phyloP scores from a whole-genome alignment of 1,139 yeast species.

The Saccharomyces hybrid region DNA sequence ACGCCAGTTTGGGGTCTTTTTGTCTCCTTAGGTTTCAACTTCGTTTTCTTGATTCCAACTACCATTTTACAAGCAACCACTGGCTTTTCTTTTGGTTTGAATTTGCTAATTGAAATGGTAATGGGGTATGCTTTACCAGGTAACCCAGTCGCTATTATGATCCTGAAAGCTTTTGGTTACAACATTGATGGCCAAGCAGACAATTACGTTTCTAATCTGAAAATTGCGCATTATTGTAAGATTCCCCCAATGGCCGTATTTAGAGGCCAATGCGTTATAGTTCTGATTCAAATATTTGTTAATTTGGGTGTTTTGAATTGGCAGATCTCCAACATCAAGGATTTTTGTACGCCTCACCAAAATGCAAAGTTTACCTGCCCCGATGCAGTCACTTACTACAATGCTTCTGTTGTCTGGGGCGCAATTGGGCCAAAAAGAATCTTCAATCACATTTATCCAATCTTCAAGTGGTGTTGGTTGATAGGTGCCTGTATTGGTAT shows the following conservation, averaged over 20 bases:
- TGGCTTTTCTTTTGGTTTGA: slow-evolving; percentile 47
- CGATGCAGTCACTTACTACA: slow-evolving; percentile 40
- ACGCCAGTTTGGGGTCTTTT: slow-evolving; percentile 49
- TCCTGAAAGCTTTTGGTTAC: slow-evolving; percentile 51
- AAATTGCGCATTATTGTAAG: slow-evolving; percentile 53
- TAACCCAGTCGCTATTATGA: slow-evolving; percentile 53
- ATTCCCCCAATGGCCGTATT: slow-evolving; percentile 57
- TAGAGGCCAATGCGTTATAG: slow-evolving; percentile 48
- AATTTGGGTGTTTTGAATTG: slow-evolving; percentile 49
- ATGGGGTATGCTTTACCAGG: slow-evolving; percentile 61
- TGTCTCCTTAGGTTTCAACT: slow-evolving; percentile 48
- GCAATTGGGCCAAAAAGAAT: slow-evolving; percentile 60
- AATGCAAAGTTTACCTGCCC: slow-evolving; percentile 41
- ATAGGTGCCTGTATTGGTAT: slow-evolving; percentile 45
- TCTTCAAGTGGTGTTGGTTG: slow-evolving; percentile 45
- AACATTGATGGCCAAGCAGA: slow-evolving; percentile 60
- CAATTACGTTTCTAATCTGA: slow-evolving; percentile 47
- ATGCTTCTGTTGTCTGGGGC: slow-evolving; percentile 56
- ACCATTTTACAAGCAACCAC: slow-evolving; percentile 45
- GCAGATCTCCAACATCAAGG: slow-evolving; percentile 42
- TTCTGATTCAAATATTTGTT: slow-evolving; percentile 40
- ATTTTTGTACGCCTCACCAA: slow-evolving; percentile 42
- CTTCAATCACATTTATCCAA: slow-evolving; percentile 44
- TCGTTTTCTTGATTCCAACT: slow-evolving; percentile 48
- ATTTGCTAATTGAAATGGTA: slow-evolving; percentile 53